Evolutionary conservation across 164 flowering plant species (phyloP), one percentile per base, ranked within the genome.

Genomic region (Aristolochia californica): DNA sequence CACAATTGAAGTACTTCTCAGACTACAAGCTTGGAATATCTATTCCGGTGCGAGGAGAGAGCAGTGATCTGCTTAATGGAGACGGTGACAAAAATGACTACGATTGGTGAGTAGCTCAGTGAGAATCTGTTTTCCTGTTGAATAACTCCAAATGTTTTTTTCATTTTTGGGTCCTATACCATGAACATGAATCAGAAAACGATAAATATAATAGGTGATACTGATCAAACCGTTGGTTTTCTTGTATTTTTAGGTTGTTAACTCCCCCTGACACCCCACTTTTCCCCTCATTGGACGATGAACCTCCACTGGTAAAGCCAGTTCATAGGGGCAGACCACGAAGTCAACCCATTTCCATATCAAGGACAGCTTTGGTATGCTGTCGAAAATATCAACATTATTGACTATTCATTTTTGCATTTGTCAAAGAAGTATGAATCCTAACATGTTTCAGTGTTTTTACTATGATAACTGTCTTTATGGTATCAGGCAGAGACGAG

Each of bases 191-290:
- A 34, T 8, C 10, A 34, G 40, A 34, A 34, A 34, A 34, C 40
- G 40, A 34, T 9, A 7, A 34, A 9, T 34, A 34, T 7, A 34
- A 2, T 34, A 34, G 10, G 40, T 34, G 40, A 34, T 34, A 50
- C 64, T 65, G 50, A 66, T 48, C 38, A 8, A 8, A 56, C 43
- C 24, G 15, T 48, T 54, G 55, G 30, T 53, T 54, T 53, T 61
- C n/a, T 44, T 64, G 57, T 26, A 64, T 58, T 43, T 23, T 57
- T 63, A 94, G 99, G 99, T 75, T 94, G 55, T 69, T 90, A 57
- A 94, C 99, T 71, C 99, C 99, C 59, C 99, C 99, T 0, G 97
- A 83, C 26, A 86, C 96, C n/a, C 99, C 97, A n/a, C 94, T 94
- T 34, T 94, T 86, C 61, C 79, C 80, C 62, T 88, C 96, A 13